These are phyloP conservation scores for Physaria fendleri DNA, from an alignment of 345 rosid genomes.

Conservation along the genomic window DNA sequence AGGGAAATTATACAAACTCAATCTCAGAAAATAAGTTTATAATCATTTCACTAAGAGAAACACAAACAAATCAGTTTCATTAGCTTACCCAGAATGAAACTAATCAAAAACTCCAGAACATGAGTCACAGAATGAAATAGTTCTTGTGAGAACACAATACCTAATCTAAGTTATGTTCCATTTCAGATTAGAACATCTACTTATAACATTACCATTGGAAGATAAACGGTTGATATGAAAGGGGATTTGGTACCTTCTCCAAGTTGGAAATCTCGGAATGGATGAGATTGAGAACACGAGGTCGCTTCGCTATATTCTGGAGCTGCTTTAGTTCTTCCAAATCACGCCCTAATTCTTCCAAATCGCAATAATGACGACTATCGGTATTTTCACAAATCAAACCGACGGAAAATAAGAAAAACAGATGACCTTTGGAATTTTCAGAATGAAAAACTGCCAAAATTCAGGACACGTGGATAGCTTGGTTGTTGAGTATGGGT, in stretches of 20 bases:
- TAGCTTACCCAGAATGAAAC: no score
- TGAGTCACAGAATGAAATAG: neutral
- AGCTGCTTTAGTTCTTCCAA: constrained; percentile 73
- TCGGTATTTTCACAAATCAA: no score
- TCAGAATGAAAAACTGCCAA: no score
- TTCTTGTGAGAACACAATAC: neutral
- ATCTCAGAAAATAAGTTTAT: neutral
- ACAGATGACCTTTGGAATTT: no score
- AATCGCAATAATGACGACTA: no score
- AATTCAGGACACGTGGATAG: no score
- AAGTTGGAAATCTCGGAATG: constrained; percentile 54
- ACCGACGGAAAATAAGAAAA: no score
- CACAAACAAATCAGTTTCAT: no score
- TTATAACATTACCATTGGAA: neutral
- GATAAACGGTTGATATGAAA: neutral
- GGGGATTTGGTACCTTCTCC: constrained; percentile 57
- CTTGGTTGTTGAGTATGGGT: no score
- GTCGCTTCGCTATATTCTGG: constrained; percentile 69
- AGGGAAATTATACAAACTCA: no score
- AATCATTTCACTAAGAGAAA: neutral
- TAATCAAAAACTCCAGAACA: no score
- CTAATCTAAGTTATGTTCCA: neutral
- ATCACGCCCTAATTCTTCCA: constrained; percentile 53
- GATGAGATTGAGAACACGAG: constrained; percentile 56
- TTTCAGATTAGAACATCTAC: no score